Evolutionary conservation across 495 filamentous ascomycete genomes (phyloP).

Genomic region (Penicillium paradoxum): DNA sequence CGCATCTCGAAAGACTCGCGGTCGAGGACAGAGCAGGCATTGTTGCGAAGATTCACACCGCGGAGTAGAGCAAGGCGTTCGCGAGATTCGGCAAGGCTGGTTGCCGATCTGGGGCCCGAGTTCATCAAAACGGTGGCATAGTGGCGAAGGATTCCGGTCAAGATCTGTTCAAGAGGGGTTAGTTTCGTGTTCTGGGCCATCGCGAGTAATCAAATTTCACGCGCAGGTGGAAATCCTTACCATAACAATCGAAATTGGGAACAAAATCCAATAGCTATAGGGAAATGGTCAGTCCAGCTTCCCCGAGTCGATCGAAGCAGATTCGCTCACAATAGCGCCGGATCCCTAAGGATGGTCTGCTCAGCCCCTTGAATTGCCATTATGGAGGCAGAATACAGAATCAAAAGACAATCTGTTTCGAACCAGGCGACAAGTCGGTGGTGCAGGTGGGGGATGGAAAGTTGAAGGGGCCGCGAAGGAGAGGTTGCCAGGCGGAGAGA

Average conservation of each 20-base stretch:
- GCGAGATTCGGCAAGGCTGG: conserved; percentile 67
- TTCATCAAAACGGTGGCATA: conserved; percentile 90
- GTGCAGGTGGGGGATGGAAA: conserved; percentile 12
- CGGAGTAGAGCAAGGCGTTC: conserved; percentile 85
- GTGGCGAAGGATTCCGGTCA: conserved; percentile 93
- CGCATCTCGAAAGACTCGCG: conserved; percentile 69
- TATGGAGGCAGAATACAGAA: conserved; percentile 57
- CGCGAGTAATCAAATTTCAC: background rate
- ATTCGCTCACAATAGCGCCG: conserved; percentile 79
- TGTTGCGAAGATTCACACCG: conserved; percentile 77
- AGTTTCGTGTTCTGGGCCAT: conserved; percentile 1
- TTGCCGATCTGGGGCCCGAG: conserved; percentile 74
- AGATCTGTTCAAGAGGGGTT: conserved; percentile 52
- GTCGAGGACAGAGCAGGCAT: conserved; percentile 65
- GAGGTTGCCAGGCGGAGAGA: conserved; percentile 16
- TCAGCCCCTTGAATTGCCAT: conserved; percentile 80
- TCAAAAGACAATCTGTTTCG: conserved; percentile 12
- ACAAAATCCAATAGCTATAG: conserved; percentile 91
- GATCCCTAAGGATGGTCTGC: conserved; percentile 98
- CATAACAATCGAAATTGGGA: conserved; percentile 97
- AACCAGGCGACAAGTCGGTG: conserved; percentile 3
- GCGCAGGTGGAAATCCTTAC: conserved; percentile 40
- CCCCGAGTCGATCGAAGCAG: background rate
- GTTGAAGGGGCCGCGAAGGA: conserved; percentile 16
- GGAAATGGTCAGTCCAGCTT: conserved; percentile 14